phyloP scores from a whole-genome alignment of 192 early-diverging fungal species.

The Gorgonomyces haynaldii region DNA sequence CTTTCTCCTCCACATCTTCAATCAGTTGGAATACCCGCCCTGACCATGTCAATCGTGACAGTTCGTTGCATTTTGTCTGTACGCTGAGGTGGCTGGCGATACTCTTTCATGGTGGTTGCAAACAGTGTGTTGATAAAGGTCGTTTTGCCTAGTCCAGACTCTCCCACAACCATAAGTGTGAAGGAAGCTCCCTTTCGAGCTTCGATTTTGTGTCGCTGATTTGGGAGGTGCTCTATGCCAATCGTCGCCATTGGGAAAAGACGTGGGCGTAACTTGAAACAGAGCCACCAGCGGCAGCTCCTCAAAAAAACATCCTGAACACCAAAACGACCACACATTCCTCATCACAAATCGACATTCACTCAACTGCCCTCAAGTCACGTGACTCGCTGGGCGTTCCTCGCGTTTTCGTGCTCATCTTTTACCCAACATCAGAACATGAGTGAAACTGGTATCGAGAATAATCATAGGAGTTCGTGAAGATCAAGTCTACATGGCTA shows the following conservation, averaged over 20 bases:
- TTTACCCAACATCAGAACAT: too few relatives aligned
- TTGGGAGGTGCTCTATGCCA: conserved; percentile 96
- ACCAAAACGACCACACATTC: too few relatives aligned
- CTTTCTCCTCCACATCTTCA: conserved; percentile 87
- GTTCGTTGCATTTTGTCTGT: conserved; percentile 90
- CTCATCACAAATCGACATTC: too few relatives aligned
- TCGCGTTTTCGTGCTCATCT: too few relatives aligned
- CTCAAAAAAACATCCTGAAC: too few relatives aligned
- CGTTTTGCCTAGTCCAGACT: conserved; percentile 93
- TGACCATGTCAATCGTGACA: conserved; percentile 95
- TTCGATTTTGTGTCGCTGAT: conserved; percentile 97
- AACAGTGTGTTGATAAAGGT: conserved; percentile 99
- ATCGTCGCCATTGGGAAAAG: conserved; percentile 15
- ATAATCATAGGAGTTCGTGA: conserved; percentile 25
- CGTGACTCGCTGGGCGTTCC: too few relatives aligned
- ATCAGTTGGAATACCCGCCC: conserved; percentile 57
- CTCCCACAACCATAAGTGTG: conserved; percentile 90
- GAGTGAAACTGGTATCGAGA: conserved; percentile 1
- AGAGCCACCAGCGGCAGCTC: too few relatives aligned
- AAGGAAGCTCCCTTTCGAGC: conserved; percentile 93
- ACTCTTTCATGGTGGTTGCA: conserved; percentile 86
- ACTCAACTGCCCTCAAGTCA: too few relatives aligned
- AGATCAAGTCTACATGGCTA: conserved; percentile 95
- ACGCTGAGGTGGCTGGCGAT: conserved; percentile 68
- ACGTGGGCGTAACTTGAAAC: background rate